Base-by-base conservation (phyloP, 225 moss, liverwort and hornwort species). In the Rhytidiadelphus loreus region DNA sequence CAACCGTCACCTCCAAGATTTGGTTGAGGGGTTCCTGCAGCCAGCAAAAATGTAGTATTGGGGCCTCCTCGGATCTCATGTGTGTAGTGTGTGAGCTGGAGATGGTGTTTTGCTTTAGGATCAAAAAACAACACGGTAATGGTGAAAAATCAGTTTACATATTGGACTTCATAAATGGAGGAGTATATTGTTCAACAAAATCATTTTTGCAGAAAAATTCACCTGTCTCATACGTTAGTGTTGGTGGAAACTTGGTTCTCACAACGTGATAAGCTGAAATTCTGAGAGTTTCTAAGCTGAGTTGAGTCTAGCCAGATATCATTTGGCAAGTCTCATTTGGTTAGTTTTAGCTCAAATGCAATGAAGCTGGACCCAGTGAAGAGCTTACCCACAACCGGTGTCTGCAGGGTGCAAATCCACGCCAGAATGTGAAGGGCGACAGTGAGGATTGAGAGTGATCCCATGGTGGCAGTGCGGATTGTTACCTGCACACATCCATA, bases 21-120 rank as follows among this genome's bases (percentile, higher is more conserved):
- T 7, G 85, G 48, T 7, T 5, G 3, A 11, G 76, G 61, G 9
- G 89, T 87, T 65, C 90, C 90, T 29, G 89, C 91, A 41, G 90
- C 89, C 7, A 61, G 26, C 37, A 88, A 59, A 8, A 87, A 25
- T 20, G 91, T 83, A 6, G 4, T 7, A n/a, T 90, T 53, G 48
- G 87, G 50, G 0, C 88, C 86, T 8, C 82, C 91, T 23, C 88
- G 91, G 22, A 41, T 83, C 90, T 93, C 93, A 16, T 90, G 84
- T 11, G 88, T 76, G 84, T 84, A 91, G 33, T 82, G 23, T 4
- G 60, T 61, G 28, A 86, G 26, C 29, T 82, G 13, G 16, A 81
- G 76, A 14, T 33, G 21, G 8, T 59, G 0, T 43, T 2, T 37
- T 13, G 64, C 85, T 77, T 83, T 46, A 23, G 20, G 29, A 75